Evolutionary conservation across 805 yeast species (phyloP).

Genomic region (Candida argentea): DNA sequence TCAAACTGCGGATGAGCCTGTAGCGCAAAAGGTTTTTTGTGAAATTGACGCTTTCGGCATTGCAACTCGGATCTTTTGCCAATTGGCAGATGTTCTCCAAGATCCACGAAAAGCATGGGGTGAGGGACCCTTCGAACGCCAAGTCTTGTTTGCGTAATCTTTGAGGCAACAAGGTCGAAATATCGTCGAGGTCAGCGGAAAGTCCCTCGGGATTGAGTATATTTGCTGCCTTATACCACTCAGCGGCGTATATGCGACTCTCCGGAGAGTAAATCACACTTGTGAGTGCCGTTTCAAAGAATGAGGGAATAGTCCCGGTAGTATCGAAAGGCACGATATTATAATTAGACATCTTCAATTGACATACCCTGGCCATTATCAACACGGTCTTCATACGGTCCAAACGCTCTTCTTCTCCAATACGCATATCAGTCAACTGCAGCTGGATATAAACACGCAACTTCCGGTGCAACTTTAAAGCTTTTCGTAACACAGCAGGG

Average conservation of each 20-base stretch:
- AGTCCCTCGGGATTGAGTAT: constrained; percentile 10
- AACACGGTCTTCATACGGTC: constrained; percentile 62
- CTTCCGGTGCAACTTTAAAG: constrained; percentile 58
- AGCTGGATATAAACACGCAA: constrained; percentile 52
- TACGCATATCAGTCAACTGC: constrained; percentile 54
- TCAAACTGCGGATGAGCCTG: constrained; percentile 28
- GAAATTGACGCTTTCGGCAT: constrained; percentile 64
- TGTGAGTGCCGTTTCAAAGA: constrained; percentile 69
- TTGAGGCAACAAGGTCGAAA: constrained; percentile 17
- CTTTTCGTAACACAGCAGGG: constrained; percentile 59
- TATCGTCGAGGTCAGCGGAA: constrained; percentile 5
- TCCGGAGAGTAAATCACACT: constrained; percentile 75
- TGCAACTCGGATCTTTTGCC: constrained; percentile 61
- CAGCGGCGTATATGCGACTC: constrained; percentile 53
- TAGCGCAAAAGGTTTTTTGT: constrained; percentile 49
- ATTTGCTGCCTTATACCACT: constrained; percentile 57
- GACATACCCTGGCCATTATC: constrained; percentile 51
- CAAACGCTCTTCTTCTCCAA: constrained; percentile 49
- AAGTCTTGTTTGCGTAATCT: too few species aligned
- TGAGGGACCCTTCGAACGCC: constrained; percentile 47
- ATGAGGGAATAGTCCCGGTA: constrained; percentile 51
- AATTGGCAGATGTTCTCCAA: constrained; percentile 65
- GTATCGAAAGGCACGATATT: constrained; percentile 31
- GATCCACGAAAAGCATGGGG: constrained; percentile 91
- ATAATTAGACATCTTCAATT: constrained; percentile 54